Evolutionary conservation across 2,329 filamentous ascomycete species (phyloP), one percentile per base, ranked within the genome.

Genomic region (Sordariomycetes sp.): DNA sequence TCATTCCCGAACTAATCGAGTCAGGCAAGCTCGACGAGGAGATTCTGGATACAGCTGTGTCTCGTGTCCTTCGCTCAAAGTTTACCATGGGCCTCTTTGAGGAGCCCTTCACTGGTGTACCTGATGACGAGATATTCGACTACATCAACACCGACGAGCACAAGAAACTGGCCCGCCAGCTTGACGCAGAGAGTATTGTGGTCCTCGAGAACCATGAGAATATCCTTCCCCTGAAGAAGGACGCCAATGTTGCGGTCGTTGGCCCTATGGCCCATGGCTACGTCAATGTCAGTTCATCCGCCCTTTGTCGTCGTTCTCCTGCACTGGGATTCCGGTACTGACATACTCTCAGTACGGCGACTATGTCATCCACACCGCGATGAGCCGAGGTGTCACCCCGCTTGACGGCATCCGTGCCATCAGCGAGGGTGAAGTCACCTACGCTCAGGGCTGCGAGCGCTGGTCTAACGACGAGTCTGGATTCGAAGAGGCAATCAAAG

Each of bases 241-340:
- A 79, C 8, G 84, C 83, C n/a, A 82, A 80, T 17, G 76, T 89
- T 59, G 85, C 85, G 4, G 82, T 90, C 17, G 87, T 90, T 63
- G 87, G 87, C 0, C 86, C 86, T 1, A 89, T 90, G 81, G 86
- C 83, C 1, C 79, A 86, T 62, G 83, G 81, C 0, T 86, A 77
- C 61, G 82, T 87, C 75, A 88, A 88, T 63, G 81, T 83, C 62
- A 70, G 78, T 71, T 10, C 7, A 2, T 4, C 22, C 36, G 12
- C 17, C 48, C 17, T 7, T 6, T 2, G n/a, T 17, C 6, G 24
- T 54, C 39, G 36, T 42, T 57, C 4, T 1, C 3, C 8, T 22
- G 25, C 8, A 15, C 56, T n/a, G 28, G 60, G n/a, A 12, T 7
- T 20, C 24, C n/a, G n/a, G n/a, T n/a, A 39, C 60, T 66, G 42